Evolutionary conservation across 768 basidiomycete species (phyloP), one percentile per base, ranked within the genome.

Genomic region (Mycena filopes): DNA sequence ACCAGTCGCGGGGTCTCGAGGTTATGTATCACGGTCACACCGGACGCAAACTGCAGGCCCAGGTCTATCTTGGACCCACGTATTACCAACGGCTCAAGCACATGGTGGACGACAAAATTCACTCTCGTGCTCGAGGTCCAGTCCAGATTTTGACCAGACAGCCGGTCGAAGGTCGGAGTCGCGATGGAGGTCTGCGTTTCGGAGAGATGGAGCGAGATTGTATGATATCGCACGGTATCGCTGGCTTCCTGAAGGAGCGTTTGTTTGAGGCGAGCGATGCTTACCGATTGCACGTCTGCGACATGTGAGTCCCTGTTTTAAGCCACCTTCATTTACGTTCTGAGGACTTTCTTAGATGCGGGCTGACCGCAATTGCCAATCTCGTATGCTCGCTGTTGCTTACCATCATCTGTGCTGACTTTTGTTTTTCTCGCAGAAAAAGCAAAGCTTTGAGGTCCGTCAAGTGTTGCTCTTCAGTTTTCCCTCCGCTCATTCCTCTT

Each of bases 181-280:
- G 98, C 81, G 98, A 99, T 74, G 98, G 98, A 83, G 98, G 98
- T 78, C 81, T 99, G 68, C 95, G 98, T 73, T 99, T 99, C 84
- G 98, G 98, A 84, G 98, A 99, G 86, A 99, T 99, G 98, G 98
- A 99, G 76, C 94, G 95, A 77, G 97, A 98, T 87, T 99, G 98
- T 77, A 99, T 99, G 98, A 97, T 99, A 66, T 98, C 98, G 25
- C 98, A 99, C 82, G 98, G 98, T 76, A 96, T 99, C 68, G 97
- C 98, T 48, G 95, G 89, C 2, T 99, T 99, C 89, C 79, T 99
- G 79, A 98, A 98, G 80, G 98, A 99, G 81, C 91, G 98, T 62
- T 83, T 99, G 76, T 96, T 96, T 71, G 94, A 96, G 75, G 95
- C 93, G 31, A 94, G 92, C 74, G 91, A 96, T 76, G 94, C 94